Evolutionary conservation across 495 filamentous ascomycete genomes (phyloP), one percentile per base, ranked within the genome.

Genomic region (Penicillium manginii): DNA sequence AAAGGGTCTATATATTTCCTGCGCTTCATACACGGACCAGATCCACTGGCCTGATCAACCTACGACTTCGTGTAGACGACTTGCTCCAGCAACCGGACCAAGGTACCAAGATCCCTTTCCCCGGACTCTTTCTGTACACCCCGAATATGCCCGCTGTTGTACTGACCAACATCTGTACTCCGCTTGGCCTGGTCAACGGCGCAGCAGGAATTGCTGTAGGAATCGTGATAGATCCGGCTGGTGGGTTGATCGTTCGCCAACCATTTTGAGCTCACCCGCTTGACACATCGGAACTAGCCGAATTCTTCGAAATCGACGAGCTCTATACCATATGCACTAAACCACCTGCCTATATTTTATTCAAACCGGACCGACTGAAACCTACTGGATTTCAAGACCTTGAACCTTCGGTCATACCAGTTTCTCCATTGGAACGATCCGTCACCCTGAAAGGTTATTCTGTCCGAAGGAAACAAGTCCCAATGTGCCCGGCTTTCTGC

Each of bases 381-480:
- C 2, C 19, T 3, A 26, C 29, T 2, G 26, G 32, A 51, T 51
- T 51, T 23, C 3, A 32, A 31, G 26, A 51, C 11, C 26, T 32
- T 7, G 49, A 51, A 26, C 23, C 23, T 26, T 26, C 23, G 2
- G 23, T 26, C 23, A 26, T 56, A 21, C 32, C 61, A 39, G 40
- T 64, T 15, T 64, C 56, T 52, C 61, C 58, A 40, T n/a, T 64
- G 4, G 52, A 64, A 29, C 49, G 26, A 26, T 60, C 57, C 32
- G 57, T 60, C 23, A 56, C 50, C 18, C n/a, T 64, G 31, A 64
- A 64, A 51, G 43, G 61, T 17, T 55, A 55, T 59, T 60, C 61
- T 15, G 26, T 64, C 15, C 51, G 31, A 46, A n/a, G 57, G 39
- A 61, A 33, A 47, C 57, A 64, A 23, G 47, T 56, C 15, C 50